A percentile compares a stretch with the other conserved stretches of the same genome.
These are phyloP conservation scores for Panicum hallii DNA, from an alignment of 202 grass and related monocot genomes.

Conservation along the genomic window DNA sequence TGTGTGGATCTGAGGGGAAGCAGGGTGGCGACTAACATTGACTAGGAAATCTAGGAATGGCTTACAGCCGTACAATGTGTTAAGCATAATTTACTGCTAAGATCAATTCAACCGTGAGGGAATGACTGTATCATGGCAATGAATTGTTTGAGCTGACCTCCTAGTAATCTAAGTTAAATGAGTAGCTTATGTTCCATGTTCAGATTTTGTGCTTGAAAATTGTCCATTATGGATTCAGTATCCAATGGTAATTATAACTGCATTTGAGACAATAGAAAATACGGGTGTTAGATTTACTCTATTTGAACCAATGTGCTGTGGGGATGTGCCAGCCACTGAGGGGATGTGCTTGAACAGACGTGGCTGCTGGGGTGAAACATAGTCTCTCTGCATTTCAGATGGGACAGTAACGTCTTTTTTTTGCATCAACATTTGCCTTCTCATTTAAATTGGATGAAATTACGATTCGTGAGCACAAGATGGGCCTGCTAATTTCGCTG, in stretches of 20 bases:
- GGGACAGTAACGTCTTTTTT: neutral
- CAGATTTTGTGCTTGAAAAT: neutral
- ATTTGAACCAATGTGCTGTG: no score
- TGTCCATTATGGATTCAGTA: neutral
- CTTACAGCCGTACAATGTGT: neutral
- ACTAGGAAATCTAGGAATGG: constrained; percentile 1
- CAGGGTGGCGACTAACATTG: constrained; percentile 25
- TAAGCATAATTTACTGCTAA: neutral
- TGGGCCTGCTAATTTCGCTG: no score
- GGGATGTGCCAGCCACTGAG: no score
- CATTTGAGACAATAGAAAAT: neutral
- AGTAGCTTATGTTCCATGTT: neutral
- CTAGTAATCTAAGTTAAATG: neutral
- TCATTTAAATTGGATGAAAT: neutral
- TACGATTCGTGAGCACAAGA: neutral
- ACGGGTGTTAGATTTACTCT: constrained; percentile 46
- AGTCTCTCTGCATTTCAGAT: no score
- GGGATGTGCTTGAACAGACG: no score
- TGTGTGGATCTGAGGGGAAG: constrained; percentile 41
- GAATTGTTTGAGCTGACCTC: neutral
- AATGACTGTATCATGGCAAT: neutral
- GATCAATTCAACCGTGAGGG: neutral
- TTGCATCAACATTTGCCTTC: neutral
- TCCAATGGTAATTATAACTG: neutral
- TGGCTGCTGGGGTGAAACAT: no score